A percentile compares a stretch with the other conserved stretches of the same genome.
These are phyloP conservation scores for Bisporella sp. DNA, from an alignment of 2,329 filamentous ascomycete genomes.

Conservation along the genomic window DNA sequence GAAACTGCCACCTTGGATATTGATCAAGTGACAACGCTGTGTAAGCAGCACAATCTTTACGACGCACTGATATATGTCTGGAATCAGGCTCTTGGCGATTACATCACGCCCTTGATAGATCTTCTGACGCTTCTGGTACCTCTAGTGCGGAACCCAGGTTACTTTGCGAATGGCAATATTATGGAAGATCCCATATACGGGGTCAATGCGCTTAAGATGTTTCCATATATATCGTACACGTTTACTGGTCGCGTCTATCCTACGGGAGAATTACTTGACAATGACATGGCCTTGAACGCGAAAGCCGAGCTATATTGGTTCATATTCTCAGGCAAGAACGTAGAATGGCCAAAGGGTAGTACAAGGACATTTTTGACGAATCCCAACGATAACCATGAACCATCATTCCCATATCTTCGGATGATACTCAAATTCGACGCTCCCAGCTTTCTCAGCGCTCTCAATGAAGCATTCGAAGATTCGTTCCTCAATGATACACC, in stretches of 20 bases:
- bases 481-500: slow-evolving; percentile 79
- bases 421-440: slow-evolving; percentile 84
- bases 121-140: slow-evolving; percentile 63
- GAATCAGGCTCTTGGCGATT: slow-evolving; percentile 86
- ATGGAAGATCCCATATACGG: slow-evolving; percentile 55
- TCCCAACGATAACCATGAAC: slow-evolving; percentile 49
- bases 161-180: slow-evolving; percentile 42
- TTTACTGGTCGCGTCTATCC: slow-evolving; percentile 90
- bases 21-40: slow-evolving; percentile 84
- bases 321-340: slow-evolving; percentile 77
- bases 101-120: slow-evolving; percentile 83
- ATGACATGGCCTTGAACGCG: slow-evolving; percentile 64
- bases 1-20: slow-evolving; percentile 88
- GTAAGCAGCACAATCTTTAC: slow-evolving; percentile 86
- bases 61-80: slow-evolving; percentile 96
- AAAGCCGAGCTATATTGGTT: slow-evolving; percentile 91
- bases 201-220: slow-evolving; percentile 80
- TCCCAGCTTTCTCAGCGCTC: slow-evolving; percentile 84
- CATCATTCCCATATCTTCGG: slow-evolving; percentile 78
- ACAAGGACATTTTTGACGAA: slow-evolving; percentile 54
- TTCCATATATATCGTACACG: slow-evolving; percentile 88
- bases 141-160: slow-evolving; percentile 49
- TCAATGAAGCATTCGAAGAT: slow-evolving; percentile 98
- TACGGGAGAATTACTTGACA: slow-evolving; percentile 67
- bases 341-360: slow-evolving; percentile 65